Conservation (phyloP, 352 stramenopile genomes). For the Pythium periplocum region DNA sequence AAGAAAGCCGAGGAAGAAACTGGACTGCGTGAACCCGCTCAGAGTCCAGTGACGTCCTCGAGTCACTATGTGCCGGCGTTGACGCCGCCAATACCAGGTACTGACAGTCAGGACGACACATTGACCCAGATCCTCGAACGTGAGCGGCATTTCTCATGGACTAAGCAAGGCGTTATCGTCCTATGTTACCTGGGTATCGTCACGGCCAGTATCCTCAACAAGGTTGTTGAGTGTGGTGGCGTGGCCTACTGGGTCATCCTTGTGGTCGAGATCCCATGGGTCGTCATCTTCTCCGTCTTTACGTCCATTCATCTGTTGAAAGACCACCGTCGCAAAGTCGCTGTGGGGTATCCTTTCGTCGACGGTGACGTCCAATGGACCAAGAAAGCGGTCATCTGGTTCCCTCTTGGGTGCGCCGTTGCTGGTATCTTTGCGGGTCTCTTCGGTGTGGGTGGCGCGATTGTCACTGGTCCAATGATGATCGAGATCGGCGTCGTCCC, state of each 20-base stretch:
- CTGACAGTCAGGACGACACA: not conserved
- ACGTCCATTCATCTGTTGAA: conserved; percentile 15
- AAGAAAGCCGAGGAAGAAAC: not conserved
- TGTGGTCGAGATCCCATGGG: conserved; percentile 41
- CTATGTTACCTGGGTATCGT: conserved; percentile 37
- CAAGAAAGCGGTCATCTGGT: conserved; percentile 27
- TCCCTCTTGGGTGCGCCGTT: conserved; percentile 28
- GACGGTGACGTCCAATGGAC: conserved; percentile 43
- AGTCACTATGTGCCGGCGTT: not conserved
- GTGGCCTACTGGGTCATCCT: conserved; percentile 43
- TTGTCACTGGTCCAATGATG: conserved; percentile 55
- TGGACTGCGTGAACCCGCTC: not conserved
- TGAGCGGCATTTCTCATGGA: conserved; percentile 34
- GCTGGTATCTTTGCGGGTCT: conserved; percentile 39
- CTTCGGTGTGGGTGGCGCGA: conserved; percentile 44
- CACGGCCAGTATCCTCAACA: conserved; percentile 21
- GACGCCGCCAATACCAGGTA: not conserved
- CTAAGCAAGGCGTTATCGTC: conserved; percentile 30
- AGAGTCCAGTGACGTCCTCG: not conserved
- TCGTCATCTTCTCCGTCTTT: conserved; percentile 24
- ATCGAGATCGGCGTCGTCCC: conserved; percentile 52
- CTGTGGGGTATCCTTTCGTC: conserved; percentile 29
- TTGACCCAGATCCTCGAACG: conserved; percentile 19
- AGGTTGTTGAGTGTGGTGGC: conserved; percentile 23
- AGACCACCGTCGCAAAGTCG: conserved; percentile 31